phyloP scores from a whole-genome alignment of 148 eudicot genomes.

The Fagopyrum esculentum region DNA sequence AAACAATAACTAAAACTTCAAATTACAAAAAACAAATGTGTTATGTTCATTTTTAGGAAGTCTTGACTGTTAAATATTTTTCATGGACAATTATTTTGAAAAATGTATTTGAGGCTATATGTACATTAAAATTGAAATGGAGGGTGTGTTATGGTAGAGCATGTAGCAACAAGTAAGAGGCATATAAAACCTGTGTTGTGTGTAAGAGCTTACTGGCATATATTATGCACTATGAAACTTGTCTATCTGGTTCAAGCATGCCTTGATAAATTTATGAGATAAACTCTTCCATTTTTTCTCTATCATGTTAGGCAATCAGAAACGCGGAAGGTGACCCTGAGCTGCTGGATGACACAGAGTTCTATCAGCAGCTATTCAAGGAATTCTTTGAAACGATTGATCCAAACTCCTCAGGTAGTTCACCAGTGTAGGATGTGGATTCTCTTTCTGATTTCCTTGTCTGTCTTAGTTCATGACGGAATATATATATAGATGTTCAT shows the following conservation, averaged over 20 bases:
- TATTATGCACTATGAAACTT: background rate
- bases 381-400: conserved; percentile 82
- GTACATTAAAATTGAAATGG: too few species aligned
- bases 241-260: background rate
- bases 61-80: too few species aligned
- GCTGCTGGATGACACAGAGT: conserved; percentile 76
- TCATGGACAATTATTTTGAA: too few species aligned
- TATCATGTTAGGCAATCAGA: conserved; percentile 29
- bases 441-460: background rate
- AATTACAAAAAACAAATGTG: too few species aligned
- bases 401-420: conserved; percentile 60
- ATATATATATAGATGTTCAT: background rate
- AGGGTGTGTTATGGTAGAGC: background rate
- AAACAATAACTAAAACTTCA: too few species aligned
- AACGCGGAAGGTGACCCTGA: conserved; percentile 76
- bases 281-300: background rate
- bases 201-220: background rate
- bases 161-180: background rate
- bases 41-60: too few species aligned
- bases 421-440: background rate
- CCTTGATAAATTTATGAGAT: background rate
- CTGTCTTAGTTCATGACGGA: background rate
- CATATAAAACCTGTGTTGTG: background rate
- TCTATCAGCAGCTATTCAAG: conserved; percentile 78
- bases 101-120: too few species aligned